Conservation (phyloP, 805 yeast genomes). For the Ogataea nitratoaversa region DNA sequence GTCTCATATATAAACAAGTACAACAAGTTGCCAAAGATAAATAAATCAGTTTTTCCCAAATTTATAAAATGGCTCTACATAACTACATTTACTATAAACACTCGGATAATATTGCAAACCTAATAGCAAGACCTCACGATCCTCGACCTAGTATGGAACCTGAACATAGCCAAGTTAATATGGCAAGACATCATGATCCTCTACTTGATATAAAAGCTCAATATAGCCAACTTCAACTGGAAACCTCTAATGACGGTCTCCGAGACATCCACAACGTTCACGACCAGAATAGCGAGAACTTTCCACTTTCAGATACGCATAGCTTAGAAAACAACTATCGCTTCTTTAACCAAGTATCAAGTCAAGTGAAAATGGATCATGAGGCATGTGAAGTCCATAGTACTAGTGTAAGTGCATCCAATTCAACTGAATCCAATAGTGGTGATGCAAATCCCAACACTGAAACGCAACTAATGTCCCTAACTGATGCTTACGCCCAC, state of each 20-base stretch:
- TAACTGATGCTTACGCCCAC: too few relatives aligned
- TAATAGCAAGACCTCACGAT: constrained; percentile 35
- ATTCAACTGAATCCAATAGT: background rate
- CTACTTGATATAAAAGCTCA: too few relatives aligned
- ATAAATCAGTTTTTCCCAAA: too few relatives aligned
- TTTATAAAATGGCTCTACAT: constrained; percentile 43
- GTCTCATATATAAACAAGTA: too few relatives aligned
- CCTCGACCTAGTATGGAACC: constrained; percentile 18
- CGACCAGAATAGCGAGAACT: too few relatives aligned
- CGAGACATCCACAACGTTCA: too few relatives aligned
- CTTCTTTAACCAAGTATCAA: background rate
- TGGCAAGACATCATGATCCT: too few relatives aligned
- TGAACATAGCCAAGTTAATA: background rate
- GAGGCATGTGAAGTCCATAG: constrained; percentile 2
- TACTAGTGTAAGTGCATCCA: constrained; percentile 2
- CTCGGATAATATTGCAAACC: constrained; percentile 30
- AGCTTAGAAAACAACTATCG: background rate
- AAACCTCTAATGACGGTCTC: too few relatives aligned
- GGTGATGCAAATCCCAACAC: too few relatives aligned
- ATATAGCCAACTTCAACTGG: background rate
- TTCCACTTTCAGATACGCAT: background rate
- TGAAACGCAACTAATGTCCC: too few relatives aligned
- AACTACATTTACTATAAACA: constrained; percentile 42
- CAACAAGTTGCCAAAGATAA: too few relatives aligned
- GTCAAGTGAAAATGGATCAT: background rate